phyloP scores from a whole-genome alignment of 2,329 filamentous ascomycete species.

The Fusarium sp. region DNA sequence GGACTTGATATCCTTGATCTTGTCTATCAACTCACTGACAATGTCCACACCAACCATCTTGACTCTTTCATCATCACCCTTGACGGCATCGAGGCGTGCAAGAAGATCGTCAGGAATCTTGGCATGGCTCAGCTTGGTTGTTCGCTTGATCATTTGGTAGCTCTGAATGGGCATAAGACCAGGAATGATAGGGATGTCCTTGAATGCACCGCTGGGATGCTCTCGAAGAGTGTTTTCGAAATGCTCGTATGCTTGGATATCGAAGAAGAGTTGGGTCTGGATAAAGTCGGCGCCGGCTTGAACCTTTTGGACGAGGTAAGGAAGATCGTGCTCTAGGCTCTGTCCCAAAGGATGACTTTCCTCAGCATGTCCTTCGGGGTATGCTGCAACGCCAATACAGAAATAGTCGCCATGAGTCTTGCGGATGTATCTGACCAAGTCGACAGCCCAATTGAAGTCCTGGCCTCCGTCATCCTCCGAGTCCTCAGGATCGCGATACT shows the following conservation, averaged over 20 bases:
- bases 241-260: slow-evolving; percentile 83
- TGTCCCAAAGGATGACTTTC: slow-evolving; percentile 83
- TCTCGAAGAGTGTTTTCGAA: slow-evolving; percentile 84
- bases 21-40: slow-evolving; percentile 85
- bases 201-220: slow-evolving; percentile 88
- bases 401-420: slow-evolving; percentile 93
- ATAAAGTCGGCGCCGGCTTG: slow-evolving; percentile 95
- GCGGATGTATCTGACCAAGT: slow-evolving; percentile 91
- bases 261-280: slow-evolving; percentile 98
- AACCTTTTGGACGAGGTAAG: slow-evolving; percentile 91
- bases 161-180: slow-evolving; percentile 98
- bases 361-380: slow-evolving; percentile 95
- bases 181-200: slow-evolving; percentile 89
- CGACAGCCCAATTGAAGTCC: slow-evolving; percentile 90
- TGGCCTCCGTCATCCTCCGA: slow-evolving; percentile 75
- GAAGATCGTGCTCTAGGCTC: slow-evolving; percentile 83
- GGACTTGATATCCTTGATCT: slow-evolving; percentile 76
- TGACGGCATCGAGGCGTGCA: slow-evolving; percentile 78
- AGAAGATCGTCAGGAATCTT: slow-evolving; percentile 81
- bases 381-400: slow-evolving; percentile 93
- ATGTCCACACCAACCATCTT: slow-evolving; percentile 87
- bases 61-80: slow-evolving; percentile 84
- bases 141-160: slow-evolving; percentile 94
- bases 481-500: slow-evolving; percentile 78
- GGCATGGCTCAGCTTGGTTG: slow-evolving; percentile 94